Evolutionary conservation across 1,284 basidiomycete species (phyloP), one percentile per base, ranked within the genome.

Genomic region (Cystobasidiaceae sp.): DNA sequence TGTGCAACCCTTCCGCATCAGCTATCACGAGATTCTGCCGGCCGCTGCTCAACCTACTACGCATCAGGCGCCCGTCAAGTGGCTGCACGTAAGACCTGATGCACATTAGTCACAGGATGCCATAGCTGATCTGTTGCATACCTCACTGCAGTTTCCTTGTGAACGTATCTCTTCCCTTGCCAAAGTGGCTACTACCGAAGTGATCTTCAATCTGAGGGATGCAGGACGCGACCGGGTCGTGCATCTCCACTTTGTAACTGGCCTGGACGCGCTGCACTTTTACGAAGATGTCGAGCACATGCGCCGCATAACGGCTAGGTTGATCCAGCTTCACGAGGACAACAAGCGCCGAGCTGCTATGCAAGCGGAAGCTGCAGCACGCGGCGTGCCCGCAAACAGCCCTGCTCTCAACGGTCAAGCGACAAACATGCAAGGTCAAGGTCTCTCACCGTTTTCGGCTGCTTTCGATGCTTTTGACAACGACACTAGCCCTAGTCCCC

Each of bases 21-120:
- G 48, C 37, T 62, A 62, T 23, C 60, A 62, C 30, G 60, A 44
- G n/a, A 27, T 34, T 15, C n/a, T 9, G n/a, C 30, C 34, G n/a
- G n/a, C n/a, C 15, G 4, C 32, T 21, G 45, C n/a, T 51, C 33
- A 6, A 2, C 21, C 46, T 17, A 23, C 6, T 2, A 7, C 21
- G 1, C 48, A 5, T 1, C 49, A 30, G 25, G 11, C 41, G 19
- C 46, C 60, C n/a, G 17, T 62, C 19, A 51, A 32, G 19, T 62
- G 60, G 60, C 32, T 43, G 6, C 49, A 51, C 25, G 60, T 62
- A 37, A 21, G 60, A n/a, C n/a, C 7, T 25, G 4, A 17, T 6
- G 37, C 37, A 39, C 11, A n/a, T n/a, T 39, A 11, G n/a, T 11
- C 37, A 39, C 11, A 11, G 37, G 37, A 9, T 39, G 11, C n/a